Percentiles rank a stretch among this genome's conserved stretches.
Conservation (phyloP, 768 basidiomycete species). For the Mycena metata region DNA sequence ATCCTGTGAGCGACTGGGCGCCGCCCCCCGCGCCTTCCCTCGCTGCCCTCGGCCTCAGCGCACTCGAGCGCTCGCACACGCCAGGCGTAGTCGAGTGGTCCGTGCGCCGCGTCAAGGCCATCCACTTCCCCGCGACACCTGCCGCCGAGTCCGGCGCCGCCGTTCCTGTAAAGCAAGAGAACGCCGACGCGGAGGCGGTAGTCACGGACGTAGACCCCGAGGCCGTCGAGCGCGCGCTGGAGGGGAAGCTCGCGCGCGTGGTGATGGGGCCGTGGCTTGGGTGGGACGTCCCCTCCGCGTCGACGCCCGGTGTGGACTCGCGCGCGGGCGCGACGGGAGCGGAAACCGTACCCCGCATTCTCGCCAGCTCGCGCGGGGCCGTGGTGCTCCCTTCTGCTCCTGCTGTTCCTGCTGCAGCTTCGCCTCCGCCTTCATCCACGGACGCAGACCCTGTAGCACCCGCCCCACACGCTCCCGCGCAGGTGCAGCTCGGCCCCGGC, state of each 20-base stretch:
- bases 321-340: too few relatives aligned
- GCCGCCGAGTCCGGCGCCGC: neutral
- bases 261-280: constrained; percentile 57
- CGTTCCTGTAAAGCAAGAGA: neutral
- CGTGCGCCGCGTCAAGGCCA: constrained; percentile 66
- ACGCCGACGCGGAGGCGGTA: constrained; percentile 42
- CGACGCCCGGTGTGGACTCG: constrained; percentile 21
- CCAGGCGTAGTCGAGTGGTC: constrained; percentile 77
- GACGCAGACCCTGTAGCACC: neutral
- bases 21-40: constrained; percentile 45
- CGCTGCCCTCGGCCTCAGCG: constrained; percentile 66
- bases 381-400: neutral
- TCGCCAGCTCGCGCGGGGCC: constrained; percentile 48
- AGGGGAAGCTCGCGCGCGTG: constrained; percentile 6
- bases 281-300: constrained; percentile 49
- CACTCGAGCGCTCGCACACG: constrained; percentile 71
- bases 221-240: constrained; percentile 53
- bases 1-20: constrained; percentile 8
- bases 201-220: too few relatives aligned
- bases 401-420: neutral
- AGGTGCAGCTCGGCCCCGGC: constrained; percentile 13
- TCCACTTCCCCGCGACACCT: constrained; percentile 51
- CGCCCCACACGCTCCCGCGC: too few relatives aligned
- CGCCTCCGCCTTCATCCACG: neutral
- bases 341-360: constrained; percentile 43